Percentiles rank a stretch among this genome's conserved stretches.
phyloP scores from a whole-genome alignment of 1,139 yeast genomes.

The Sugiyamaella pinicola region DNA sequence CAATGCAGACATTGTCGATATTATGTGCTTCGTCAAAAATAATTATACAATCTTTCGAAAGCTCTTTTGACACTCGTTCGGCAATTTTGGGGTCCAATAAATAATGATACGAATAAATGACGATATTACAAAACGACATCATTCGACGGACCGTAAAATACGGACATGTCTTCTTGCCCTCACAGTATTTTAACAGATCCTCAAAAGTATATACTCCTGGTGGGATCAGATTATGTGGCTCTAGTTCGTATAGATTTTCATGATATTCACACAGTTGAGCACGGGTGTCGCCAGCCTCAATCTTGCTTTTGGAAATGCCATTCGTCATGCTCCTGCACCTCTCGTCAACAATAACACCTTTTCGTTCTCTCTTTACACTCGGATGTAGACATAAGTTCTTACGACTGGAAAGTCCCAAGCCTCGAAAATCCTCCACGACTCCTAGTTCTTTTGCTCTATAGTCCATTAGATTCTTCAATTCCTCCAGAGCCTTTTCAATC shows the following conservation, averaged over 20 bases:
- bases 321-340: constrained; percentile 92
- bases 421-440: constrained; percentile 77
- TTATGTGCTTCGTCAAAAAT: constrained; percentile 98
- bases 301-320: constrained; percentile 75
- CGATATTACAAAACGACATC: constrained; percentile 93
- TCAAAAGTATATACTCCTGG: constrained; percentile 95
- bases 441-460: constrained; percentile 83
- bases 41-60: constrained; percentile 89
- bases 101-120: constrained; percentile 95
- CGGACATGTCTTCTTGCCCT: constrained; percentile 82
- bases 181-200: constrained; percentile 73
- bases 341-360: constrained; percentile 95
- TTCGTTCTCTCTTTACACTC: constrained; percentile 78
- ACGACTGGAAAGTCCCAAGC: constrained; percentile 90
- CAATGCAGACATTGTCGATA: constrained; percentile 97
- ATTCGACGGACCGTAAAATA: constrained; percentile 96
- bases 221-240: constrained; percentile 86
- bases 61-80: constrained; percentile 87
- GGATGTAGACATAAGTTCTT: constrained; percentile 94
- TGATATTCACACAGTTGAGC: constrained; percentile 79
- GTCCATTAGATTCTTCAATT: constrained; percentile 84
- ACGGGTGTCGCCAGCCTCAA: constrained; percentile 62
- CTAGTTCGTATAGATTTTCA: constrained; percentile 81
- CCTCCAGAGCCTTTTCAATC: constrained; percentile 96
- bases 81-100: constrained; percentile 95